A percentile compares a stretch with the other conserved stretches of the same genome.
Evolutionary conservation across 495 filamentous ascomycete species (phyloP).

Genomic region (Aspergillus bridgeri): DNA sequence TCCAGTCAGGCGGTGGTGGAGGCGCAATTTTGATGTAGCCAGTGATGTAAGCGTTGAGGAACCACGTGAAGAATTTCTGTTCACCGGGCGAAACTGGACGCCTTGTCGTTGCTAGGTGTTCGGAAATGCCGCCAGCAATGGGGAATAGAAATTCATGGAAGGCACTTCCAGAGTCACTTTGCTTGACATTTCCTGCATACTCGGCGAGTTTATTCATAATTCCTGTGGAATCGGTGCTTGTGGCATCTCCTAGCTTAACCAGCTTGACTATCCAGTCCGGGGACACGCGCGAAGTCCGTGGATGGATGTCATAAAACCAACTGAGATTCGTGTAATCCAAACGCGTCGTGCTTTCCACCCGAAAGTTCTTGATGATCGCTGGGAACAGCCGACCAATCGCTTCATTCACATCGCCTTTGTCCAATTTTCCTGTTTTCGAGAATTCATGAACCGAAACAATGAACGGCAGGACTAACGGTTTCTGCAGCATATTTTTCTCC

Average conservation of each 20-base stretch:
- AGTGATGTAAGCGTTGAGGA: not conserved
- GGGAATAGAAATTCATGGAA: conserved; percentile 6
- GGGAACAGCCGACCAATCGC: not conserved
- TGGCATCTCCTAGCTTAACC: conserved; percentile 6
- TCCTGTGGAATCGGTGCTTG: conserved; percentile 20
- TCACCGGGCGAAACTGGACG: not conserved
- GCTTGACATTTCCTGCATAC: not conserved
- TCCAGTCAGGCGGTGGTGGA: conserved; percentile 1
- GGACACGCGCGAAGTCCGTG: not conserved
- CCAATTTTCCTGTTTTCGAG: not conserved
- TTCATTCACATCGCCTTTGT: not conserved
- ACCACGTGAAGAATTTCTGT: not conserved
- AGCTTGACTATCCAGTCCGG: not conserved
- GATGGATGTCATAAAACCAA: not conserved
- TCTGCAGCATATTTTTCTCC: not conserved
- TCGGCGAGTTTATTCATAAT: conserved; percentile 3
- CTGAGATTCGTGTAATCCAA: not conserved
- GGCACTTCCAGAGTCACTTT: not conserved
- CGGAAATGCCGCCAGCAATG: conserved; percentile 1
- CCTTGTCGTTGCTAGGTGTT: conserved; percentile 1
- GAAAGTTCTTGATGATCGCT: not conserved
- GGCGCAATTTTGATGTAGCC: conserved; percentile 2
- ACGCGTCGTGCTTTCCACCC: not conserved
- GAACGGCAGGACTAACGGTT: not conserved
- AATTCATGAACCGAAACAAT: not conserved